phyloP scores from a whole-genome alignment of 2,329 filamentous ascomycete genomes.

The Aspergillus niger region DNA sequence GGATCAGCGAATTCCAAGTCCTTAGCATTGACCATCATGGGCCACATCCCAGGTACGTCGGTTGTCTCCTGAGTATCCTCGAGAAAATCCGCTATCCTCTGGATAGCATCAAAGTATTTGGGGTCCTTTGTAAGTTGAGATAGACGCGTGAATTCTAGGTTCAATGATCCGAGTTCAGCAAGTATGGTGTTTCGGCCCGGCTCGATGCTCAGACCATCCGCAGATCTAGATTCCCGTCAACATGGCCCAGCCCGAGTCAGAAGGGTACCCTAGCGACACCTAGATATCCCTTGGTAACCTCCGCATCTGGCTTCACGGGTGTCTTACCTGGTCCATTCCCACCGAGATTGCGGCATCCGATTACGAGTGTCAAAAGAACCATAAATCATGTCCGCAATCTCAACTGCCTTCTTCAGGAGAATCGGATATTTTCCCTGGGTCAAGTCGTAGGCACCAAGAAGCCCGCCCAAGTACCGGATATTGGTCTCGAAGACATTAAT shows the following conservation, averaged over 20 bases:
- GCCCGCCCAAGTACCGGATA: slow-evolving; percentile 86
- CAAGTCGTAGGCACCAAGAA: slow-evolving; percentile 83
- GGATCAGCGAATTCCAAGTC: slow-evolving; percentile 32
- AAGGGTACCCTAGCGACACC: neutral
- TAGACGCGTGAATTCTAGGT: slow-evolving; percentile 87
- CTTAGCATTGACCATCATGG: slow-evolving; percentile 67
- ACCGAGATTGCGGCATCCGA: slow-evolving; percentile 82
- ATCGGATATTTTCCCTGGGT: slow-evolving; percentile 70
- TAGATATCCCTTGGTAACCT: neutral
- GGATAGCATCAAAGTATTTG: slow-evolving; percentile 87
- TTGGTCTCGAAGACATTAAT: slow-evolving; percentile 91
- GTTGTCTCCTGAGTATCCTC: slow-evolving; percentile 72
- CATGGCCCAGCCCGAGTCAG: neutral
- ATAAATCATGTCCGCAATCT: slow-evolving; percentile 79
- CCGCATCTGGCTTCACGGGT: neutral
- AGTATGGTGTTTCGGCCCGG: slow-evolving; percentile 65
- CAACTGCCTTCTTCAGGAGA: slow-evolving; percentile 75
- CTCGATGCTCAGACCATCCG: slow-evolving; percentile 36
- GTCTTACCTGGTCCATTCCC: slow-evolving; percentile 69
- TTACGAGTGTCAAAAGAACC: slow-evolving; percentile 89
- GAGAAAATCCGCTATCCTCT: slow-evolving; percentile 77
- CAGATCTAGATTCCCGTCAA: slow-evolving; percentile 28
- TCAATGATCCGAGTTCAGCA: slow-evolving; percentile 74
- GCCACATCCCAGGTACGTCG: slow-evolving; percentile 76
- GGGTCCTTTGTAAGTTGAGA: slow-evolving; percentile 78